Base-by-base conservation (phyloP, 306 rosid species). In the Acacia crassicarpa region DNA sequence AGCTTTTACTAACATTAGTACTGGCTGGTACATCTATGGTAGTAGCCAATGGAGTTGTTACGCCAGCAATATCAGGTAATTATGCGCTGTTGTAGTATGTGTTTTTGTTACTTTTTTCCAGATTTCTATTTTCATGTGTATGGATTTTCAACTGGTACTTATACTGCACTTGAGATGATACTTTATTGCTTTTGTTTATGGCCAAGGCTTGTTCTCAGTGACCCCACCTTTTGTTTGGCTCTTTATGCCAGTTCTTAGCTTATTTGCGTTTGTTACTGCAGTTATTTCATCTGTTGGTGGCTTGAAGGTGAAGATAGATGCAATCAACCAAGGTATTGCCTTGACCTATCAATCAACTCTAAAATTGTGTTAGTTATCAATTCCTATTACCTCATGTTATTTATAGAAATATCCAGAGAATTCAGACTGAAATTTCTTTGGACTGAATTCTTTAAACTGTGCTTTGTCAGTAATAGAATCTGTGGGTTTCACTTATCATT, bases 21-120 rank as follows among this genome's bases (percentile, higher is more conserved):
- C 98, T 96, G 78, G 97, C 94, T 90, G 99, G 99, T 78, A 96
- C 98, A 81, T 78, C 98, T 65, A 96, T 96, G 98, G 98, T 96
- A 76, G 89, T 96, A 88, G 97, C 99, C 75, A 95, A 96, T 66
- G 99, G 98, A 74, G 98, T 93, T 82, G 92, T 96, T 81, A 96
- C 98, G 13, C 97, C 99, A 71, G 98, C 91, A 43, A 93, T 96
- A 98, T 96, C 99, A 87, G 98, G 99, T 95, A 77, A 80, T 48
- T 76, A 61, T 46, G 43, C 78, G 78, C 78, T 76, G 58, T 78
- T 61, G 35, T 62, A 56, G 62, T 38, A 8, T 79, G 44, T 76
- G 56, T 53, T 81, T 56, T 59, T 63, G 10, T 63, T 62, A 23
- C 56, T 80, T 76, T 38, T 53, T 51, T 79, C 67, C 62, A 20